phyloP scores from a whole-genome alignment of 768 basidiomycete species.

The Podaxis sp. region DNA sequence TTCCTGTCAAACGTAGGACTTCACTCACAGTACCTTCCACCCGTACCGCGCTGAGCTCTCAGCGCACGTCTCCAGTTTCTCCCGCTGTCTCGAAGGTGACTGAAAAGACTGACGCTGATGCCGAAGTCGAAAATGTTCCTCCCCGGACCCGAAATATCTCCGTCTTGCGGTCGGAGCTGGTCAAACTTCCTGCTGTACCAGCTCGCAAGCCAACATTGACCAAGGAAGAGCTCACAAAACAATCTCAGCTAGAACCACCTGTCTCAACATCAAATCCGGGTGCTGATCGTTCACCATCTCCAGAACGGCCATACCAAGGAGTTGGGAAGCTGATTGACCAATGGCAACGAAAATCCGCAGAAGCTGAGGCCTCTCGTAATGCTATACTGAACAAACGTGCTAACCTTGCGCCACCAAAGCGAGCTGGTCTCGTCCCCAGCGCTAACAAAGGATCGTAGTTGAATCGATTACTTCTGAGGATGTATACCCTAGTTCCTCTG shows the following conservation, averaged over 20 bases:
- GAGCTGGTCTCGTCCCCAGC: constrained; percentile 29
- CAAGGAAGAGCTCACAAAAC: constrained; percentile 14
- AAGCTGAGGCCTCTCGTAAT: constrained; percentile 38
- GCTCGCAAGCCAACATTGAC: constrained; percentile 9
- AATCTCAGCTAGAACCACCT: constrained; percentile 18
- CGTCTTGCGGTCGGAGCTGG: constrained; percentile 5
- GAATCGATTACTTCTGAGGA: not conserved
- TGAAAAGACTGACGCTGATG: not conserved
- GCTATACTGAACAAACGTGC: constrained; percentile 29
- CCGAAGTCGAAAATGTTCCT: constrained; percentile 17
- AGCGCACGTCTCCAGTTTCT: not conserved
- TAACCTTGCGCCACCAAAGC: constrained; percentile 32
- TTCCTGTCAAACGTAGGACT: constrained; percentile 2
- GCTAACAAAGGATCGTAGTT: constrained; percentile 15
- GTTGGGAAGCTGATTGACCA: constrained; percentile 83
- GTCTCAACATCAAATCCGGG: constrained; percentile 14
- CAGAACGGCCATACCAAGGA: constrained; percentile 76
- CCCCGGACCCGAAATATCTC: constrained; percentile 18
- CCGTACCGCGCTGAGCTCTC: not conserved
- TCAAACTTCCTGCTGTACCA: constrained; percentile 9
- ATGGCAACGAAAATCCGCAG: constrained; percentile 80
- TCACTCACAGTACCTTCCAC: constrained; percentile 1
- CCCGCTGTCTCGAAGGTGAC: not conserved
- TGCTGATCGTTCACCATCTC: constrained; percentile 52
- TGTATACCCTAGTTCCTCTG: constrained; percentile 1